A percentile compares a stretch with the other conserved stretches of the same genome.
Conservation (phyloP, 805 yeast species). For the Saccharomycopsis selenospora region DNA sequence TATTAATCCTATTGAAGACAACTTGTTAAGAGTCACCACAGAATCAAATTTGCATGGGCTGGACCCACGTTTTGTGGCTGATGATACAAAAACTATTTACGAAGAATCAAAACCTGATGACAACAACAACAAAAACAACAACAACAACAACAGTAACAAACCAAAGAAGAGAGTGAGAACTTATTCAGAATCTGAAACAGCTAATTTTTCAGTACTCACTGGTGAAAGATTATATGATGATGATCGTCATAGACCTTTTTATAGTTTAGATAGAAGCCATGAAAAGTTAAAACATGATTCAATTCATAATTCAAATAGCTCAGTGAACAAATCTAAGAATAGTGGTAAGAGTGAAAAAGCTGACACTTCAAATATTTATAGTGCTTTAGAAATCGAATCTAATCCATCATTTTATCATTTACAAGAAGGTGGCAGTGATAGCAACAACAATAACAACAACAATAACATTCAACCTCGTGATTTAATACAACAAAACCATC, state of each 20-base stretch:
- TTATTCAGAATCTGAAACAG: conserved; percentile 59
- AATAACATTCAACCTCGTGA: too few relatives aligned
- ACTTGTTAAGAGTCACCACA: conserved; percentile 12
- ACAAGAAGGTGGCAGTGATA: too few relatives aligned
- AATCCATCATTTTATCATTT: too few relatives aligned
- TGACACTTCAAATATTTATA: neutral
- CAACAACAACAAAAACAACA: neutral
- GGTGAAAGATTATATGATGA: conserved; percentile 52
- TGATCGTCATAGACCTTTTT: conserved; percentile 40
- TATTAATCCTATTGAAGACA: conserved; percentile 12
- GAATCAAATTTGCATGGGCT: conserved; percentile 2
- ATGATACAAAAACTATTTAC: too few relatives aligned
- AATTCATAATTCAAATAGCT: conserved; percentile 12
- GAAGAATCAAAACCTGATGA: neutral
- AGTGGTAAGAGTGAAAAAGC: neutral
- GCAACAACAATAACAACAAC: too few relatives aligned
- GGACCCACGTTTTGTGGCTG: neutral
- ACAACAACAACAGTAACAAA: neutral
- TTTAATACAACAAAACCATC: too few relatives aligned
- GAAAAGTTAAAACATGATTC: conserved; percentile 19
- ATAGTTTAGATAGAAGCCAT: conserved; percentile 15
- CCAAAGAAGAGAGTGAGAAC: conserved; percentile 31
- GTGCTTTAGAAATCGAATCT: conserved; percentile 14
- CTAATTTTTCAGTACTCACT: conserved; percentile 47
- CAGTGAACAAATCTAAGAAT: neutral